Evolutionary conservation across 2,329 filamentous ascomycete genomes (phyloP).

Genomic region (Fusarium odoratissimum): DNA sequence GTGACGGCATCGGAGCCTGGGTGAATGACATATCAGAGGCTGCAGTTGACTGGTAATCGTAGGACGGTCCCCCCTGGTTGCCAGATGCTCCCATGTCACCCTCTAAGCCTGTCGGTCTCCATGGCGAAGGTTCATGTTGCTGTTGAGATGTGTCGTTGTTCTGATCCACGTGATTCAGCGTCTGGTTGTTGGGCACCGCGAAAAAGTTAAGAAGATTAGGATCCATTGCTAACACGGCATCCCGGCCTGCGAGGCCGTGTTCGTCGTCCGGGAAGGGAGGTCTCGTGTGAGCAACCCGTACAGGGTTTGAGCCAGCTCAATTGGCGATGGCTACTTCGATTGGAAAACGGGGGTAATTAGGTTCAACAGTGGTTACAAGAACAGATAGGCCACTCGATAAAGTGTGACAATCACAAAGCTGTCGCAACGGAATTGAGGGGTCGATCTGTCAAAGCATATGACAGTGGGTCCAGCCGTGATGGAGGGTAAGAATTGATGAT

Average conservation of each 20-base stretch:
- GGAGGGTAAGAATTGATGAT: constrained; percentile 8
- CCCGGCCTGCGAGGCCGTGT: constrained; percentile 44
- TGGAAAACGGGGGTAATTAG: neutral
- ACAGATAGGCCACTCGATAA: constrained; percentile 18
- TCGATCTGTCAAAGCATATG: constrained; percentile 38
- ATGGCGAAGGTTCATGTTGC: constrained; percentile 40
- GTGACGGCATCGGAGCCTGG: constrained; percentile 45
- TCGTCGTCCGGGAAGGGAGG: constrained; percentile 35
- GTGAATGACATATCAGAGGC: constrained; percentile 50
- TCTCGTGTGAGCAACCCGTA: constrained; percentile 39
- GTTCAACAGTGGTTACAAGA: constrained; percentile 11
- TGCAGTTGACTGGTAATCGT: constrained; percentile 46
- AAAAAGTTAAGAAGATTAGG: constrained; percentile 48
- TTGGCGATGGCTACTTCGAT: constrained; percentile 25
- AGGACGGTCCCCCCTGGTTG: constrained; percentile 45
- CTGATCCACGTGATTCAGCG: constrained; percentile 45
- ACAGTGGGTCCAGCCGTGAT: constrained; percentile 30
- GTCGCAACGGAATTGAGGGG: constrained; percentile 36
- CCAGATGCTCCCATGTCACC: constrained; percentile 38
- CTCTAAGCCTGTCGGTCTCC: constrained; percentile 35
- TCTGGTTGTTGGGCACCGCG: constrained; percentile 47
- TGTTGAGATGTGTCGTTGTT: constrained; percentile 43
- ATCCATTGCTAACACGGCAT: constrained; percentile 49
- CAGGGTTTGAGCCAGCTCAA: constrained; percentile 33
- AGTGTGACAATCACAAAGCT: constrained; percentile 21